Evolutionary conservation across 2,329 filamentous ascomycete genomes (phyloP).

Genomic region (Lojkania enalia): DNA sequence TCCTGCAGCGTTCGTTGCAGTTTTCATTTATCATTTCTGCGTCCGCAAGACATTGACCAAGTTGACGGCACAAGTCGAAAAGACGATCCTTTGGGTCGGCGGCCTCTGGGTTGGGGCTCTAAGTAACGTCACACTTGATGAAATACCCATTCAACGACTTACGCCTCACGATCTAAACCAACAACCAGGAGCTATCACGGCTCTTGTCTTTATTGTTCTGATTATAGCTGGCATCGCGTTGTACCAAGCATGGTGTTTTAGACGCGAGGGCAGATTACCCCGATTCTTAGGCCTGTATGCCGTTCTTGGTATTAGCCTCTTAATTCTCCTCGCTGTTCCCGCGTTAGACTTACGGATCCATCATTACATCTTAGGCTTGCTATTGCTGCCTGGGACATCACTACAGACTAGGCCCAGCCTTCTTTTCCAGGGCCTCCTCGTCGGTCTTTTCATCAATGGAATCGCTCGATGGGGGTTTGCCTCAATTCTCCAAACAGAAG

Average conservation of each 20-base stretch:
- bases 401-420: slow-evolving; percentile 84
- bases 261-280: slow-evolving; percentile 56
- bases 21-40: slow-evolving; percentile 34
- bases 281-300: slow-evolving; percentile 78
- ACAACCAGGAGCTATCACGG: slow-evolving; percentile 43
- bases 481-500: slow-evolving; percentile 79
- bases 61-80: slow-evolving; percentile 41
- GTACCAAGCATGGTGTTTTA: slow-evolving; percentile 40
- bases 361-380: slow-evolving; percentile 89
- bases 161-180: slow-evolving; percentile 42
- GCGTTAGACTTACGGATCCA: slow-evolving; percentile 82
- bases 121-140: slow-evolving; percentile 38
- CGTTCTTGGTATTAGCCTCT: slow-evolving; percentile 76
- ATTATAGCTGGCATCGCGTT: slow-evolving; percentile 30
- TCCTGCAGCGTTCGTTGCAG: slow-evolving; percentile 36
- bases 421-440: slow-evolving; percentile 85
- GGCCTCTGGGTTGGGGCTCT: slow-evolving; percentile 42
- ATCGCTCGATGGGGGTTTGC: slow-evolving; percentile 94
- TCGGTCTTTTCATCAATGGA: slow-evolving; percentile 93
- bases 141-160: slow-evolving; percentile 41
- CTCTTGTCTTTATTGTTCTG: slow-evolving; percentile 38
- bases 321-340: slow-evolving; percentile 76
- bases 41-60: slow-evolving; percentile 30
- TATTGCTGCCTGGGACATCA: slow-evolving; percentile 84
- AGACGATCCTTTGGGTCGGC: slow-evolving; percentile 43